These are phyloP conservation scores for Verticillium nubilum DNA, from an alignment of 2,329 filamentous ascomycete species.

Conservation along the genomic window DNA sequence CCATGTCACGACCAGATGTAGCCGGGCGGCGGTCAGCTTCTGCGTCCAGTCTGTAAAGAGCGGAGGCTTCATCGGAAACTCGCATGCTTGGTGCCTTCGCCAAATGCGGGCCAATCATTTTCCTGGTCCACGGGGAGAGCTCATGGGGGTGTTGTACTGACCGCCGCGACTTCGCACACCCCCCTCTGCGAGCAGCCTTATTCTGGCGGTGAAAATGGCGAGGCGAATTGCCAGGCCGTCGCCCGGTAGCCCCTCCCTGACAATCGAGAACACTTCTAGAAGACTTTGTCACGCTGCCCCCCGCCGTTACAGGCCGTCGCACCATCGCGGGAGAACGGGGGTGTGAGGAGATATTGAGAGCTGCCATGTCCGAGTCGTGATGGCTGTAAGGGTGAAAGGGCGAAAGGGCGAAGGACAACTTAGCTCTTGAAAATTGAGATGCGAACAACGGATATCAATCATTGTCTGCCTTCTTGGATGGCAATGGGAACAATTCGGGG, in stretches of 20 bases:
- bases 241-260: background rate
- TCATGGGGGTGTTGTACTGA: background rate
- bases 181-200: background rate
- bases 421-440: too few species aligned
- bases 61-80: conserved; percentile 1
- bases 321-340: too few species aligned
- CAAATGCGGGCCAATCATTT: conserved; percentile 4
- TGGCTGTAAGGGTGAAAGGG: too few species aligned
- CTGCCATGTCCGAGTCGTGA: too few species aligned
- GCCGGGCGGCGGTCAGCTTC: background rate
- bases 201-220: background rate
- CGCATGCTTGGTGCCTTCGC: conserved; percentile 1
- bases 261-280: background rate
- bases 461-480: too few species aligned
- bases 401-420: too few species aligned
- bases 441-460: too few species aligned
- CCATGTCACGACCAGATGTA: background rate
- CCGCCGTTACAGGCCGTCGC: too few species aligned
- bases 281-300: background rate
- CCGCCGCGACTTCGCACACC: background rate
- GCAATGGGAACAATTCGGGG: too few species aligned
- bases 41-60: background rate
- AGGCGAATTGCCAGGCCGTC: background rate
- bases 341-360: too few species aligned
- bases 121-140: background rate